These are phyloP conservation scores for Basipetospora sp. DNA, from an alignment of 2,329 filamentous ascomycete species.

Conservation along the genomic window DNA sequence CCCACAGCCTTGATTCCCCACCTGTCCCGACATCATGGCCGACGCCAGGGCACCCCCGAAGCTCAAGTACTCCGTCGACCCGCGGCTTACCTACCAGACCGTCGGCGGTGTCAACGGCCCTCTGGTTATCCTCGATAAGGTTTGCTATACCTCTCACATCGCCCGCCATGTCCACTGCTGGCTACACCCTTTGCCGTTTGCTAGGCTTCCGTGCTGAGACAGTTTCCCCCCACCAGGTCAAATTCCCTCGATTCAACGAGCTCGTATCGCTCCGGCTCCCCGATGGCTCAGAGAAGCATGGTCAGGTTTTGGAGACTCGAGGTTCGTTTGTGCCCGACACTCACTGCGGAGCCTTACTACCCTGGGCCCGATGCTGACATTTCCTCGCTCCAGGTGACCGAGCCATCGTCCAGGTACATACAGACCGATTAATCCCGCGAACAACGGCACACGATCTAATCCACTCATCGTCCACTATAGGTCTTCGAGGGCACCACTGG, in stretches of 20 bases:
- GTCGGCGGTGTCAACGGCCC: slow-evolving; percentile 96
- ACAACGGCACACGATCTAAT: background rate
- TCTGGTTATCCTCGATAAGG: slow-evolving; percentile 93
- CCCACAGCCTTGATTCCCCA: background rate
- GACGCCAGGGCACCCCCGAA: slow-evolving; percentile 45
- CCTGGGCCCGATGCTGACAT: background rate
- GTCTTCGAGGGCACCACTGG: slow-evolving; percentile 95
- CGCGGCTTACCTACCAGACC: slow-evolving; percentile 82
- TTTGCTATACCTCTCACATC: slow-evolving; percentile 22
- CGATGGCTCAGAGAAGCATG: slow-evolving; percentile 84
- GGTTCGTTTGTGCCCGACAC: slow-evolving; percentile 36
- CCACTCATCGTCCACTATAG: slow-evolving; percentile 16
- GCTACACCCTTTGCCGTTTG: background rate
- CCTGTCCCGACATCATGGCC: slow-evolving; percentile 23
- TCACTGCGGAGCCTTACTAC: background rate
- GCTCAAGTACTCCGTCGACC: slow-evolving; percentile 38
- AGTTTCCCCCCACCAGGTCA: slow-evolving; percentile 54
- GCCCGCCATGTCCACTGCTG: background rate
- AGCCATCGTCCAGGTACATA: slow-evolving; percentile 80
- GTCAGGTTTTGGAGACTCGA: slow-evolving; percentile 93
- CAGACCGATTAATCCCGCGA: slow-evolving; percentile 8
- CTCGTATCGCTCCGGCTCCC: slow-evolving; percentile 92
- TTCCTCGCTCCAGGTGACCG: slow-evolving; percentile 51
- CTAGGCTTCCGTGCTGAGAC: slow-evolving; percentile 11
- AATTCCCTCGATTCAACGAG: slow-evolving; percentile 94